A percentile compares a stretch with the other conserved stretches of the same genome.
These are phyloP conservation scores for Phytopythium aichiense DNA, from an alignment of 352 stramenopile genomes.

Conservation along the genomic window DNA sequence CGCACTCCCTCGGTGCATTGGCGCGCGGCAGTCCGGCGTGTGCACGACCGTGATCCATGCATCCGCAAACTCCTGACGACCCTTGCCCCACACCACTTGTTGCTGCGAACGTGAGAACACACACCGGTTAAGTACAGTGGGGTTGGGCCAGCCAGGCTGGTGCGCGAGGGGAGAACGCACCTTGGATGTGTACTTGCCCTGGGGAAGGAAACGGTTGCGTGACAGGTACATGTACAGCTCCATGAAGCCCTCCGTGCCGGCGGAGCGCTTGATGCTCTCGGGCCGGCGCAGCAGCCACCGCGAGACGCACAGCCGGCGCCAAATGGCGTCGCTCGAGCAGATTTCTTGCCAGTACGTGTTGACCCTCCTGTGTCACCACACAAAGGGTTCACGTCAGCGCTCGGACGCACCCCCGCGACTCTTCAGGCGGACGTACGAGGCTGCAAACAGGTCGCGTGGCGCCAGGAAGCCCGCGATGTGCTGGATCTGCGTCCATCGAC, in stretches of 20 bases:
- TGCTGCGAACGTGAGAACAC: conserved; percentile 14
- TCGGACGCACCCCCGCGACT: neutral
- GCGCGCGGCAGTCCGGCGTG: conserved; percentile 57
- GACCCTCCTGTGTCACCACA: conserved; percentile 31
- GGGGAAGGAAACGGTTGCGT: conserved; percentile 45
- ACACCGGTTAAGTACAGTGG: neutral
- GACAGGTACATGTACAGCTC: conserved; percentile 66
- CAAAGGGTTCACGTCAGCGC: neutral
- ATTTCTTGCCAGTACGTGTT: conserved; percentile 48
- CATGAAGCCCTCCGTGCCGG: conserved; percentile 41
- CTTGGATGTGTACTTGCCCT: conserved; percentile 63
- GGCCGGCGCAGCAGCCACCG: conserved; percentile 49
- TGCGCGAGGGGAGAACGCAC: conserved; percentile 10
- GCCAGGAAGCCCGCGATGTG: conserved; percentile 51
- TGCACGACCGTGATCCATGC: conserved; percentile 74
- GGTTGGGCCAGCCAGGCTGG: neutral
- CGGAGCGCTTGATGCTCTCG: conserved; percentile 38
- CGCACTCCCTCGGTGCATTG: conserved; percentile 17
- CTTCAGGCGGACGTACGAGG: conserved; percentile 30
- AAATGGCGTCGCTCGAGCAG: conserved; percentile 47
- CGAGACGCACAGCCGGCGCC: conserved; percentile 36
- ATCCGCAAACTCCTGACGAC: conserved; percentile 56
- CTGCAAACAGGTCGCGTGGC: conserved; percentile 38
- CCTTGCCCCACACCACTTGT: conserved; percentile 67
- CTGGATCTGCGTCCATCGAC: conserved; percentile 24